Base-by-base conservation (phyloP, 1,284 basidiomycete species). In the Kwoniella shivajii region DNA sequence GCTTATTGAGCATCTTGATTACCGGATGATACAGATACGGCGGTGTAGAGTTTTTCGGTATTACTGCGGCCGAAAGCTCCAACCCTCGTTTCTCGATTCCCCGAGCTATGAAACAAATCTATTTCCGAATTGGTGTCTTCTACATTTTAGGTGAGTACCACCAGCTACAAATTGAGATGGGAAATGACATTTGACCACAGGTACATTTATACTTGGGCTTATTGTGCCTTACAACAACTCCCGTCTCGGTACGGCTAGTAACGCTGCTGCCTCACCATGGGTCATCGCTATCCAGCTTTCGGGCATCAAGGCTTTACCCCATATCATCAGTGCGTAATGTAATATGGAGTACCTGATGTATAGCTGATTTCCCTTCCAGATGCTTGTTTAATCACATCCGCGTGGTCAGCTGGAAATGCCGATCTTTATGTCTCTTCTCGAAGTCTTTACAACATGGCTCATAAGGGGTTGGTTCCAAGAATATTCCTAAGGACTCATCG, bases 231-330 rank as follows among this genome's bases (percentile, higher is more conserved):
- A 82, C 26, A 84, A 82, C 64, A 79, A 86, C 55, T 67, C 75
- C 0, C 73, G 82, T 14, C 82, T 90, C 24, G 76, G 82, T 56
- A 78, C 87, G 37, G 67, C 66, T 39, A 82, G 82, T 9, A 85
- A 83, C 20, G 88, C 88, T 37, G 83, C 84, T 3, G 83, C 83
- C 3, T 88, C 86, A 10, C 88, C 88, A 0, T 90, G 88, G 72
- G 88, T 90, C 54, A 87, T 90, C 63, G 88, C 87, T 7, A 71
- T 75, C 20, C 66, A 83, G 61, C 82, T 79, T 30, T 85, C 88
- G 1, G 85, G 87, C 16, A 90, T 90, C 73, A 84, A 83, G 62
- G 81, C 79, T 2, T 77, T 90, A 2, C 88, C 88, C 3, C 83
- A 82, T 45, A 82, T 76, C 29, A 73, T 79, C 63, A 79, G 78